Base-by-base conservation (phyloP, 2,329 filamentous ascomycete genomes). In the Monilinia polystroma region DNA sequence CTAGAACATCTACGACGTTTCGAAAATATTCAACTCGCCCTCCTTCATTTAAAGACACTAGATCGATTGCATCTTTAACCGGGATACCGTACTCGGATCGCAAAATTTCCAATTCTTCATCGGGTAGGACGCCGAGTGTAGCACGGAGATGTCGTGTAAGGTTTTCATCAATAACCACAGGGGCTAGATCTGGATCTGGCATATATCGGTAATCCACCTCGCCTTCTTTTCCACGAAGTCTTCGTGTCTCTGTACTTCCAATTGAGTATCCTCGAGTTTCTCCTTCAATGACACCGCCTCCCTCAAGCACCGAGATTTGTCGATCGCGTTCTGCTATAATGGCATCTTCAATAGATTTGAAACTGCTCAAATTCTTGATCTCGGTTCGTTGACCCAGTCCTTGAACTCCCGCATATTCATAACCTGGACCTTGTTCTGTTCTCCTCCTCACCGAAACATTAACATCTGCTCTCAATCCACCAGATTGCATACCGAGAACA, bases 201-300 rank as follows among this genome's bases (percentile, higher is more conserved):
- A 99, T 98, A 76, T 99, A 99, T 53, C 95, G 85, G 78, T 99
- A 99, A 78, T 99, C 95, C 7, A 98, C 93, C 75, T 97, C 94
- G 58, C 95, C 95, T 77, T 98, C 95, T 77, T 99, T 99, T 35
- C 92, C 92, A 73, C 95, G 86, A 54, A 99, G 80, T 52, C 90
- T 85, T 67, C 87, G 87, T 4, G 95, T 98, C 76, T 93, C 89
- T 4, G 87, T 92, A 70, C 87, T 89, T 2, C 93, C 93, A 32
- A 97, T 84, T 0, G 92, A 90, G 93, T 93, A 99, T 7, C 95
- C 94, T 67, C 95, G 85, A 10, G 95, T 99, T 80, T 99, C 95
- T 55, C 93, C 92, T 71, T 88, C 84, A 60, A 97, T 84, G 0
- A 81, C 79, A 1, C 91, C 91, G 0, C 94, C 94, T 5, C 82